Conservation (phyloP, 768 basidiomycete species). For the Leccinum ochraceum region DNA sequence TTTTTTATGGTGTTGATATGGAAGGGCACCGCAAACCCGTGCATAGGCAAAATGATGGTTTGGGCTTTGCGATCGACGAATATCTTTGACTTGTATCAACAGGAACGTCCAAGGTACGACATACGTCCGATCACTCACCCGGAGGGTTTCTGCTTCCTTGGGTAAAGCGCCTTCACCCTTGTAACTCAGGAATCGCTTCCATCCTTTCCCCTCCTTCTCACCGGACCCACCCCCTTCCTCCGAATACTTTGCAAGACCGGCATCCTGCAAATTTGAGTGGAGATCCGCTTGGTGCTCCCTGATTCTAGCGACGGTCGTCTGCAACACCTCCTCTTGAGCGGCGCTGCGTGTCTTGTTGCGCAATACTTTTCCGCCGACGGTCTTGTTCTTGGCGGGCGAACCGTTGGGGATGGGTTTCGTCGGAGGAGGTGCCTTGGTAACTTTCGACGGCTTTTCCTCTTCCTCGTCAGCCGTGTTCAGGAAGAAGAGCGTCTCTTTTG, state of each 20-base stretch:
- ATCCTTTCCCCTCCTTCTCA: slow-evolving; percentile 87
- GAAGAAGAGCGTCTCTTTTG: slow-evolving; percentile 90
- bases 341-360: slow-evolving; percentile 90
- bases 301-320: slow-evolving; percentile 74
- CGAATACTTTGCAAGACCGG: slow-evolving; percentile 81
- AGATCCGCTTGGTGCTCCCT: slow-evolving; percentile 87
- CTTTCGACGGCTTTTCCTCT: slow-evolving; percentile 57
- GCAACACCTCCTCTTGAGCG: slow-evolving; percentile 80
- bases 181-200: slow-evolving; percentile 97
- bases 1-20: slow-evolving; percentile 99
- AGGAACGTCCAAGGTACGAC: slow-evolving; percentile 5
- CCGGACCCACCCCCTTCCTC: slow-evolving; percentile 74
- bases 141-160: slow-evolving; percentile 72
- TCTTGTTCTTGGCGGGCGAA: slow-evolving; percentile 68
- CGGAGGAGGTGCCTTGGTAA: slow-evolving; percentile 53
- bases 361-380: slow-evolving; percentile 81
- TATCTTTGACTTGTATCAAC: slow-evolving; percentile 53
- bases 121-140: slow-evolving; percentile 50
- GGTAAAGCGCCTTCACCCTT: slow-evolving; percentile 92
- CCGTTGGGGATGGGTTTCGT: slow-evolving; percentile 59
- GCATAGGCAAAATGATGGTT: slow-evolving; percentile 88
- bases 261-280: slow-evolving; percentile 71
- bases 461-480: slow-evolving; percentile 58
- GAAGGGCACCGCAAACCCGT: slow-evolving; percentile 95
- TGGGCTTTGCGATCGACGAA: slow-evolving; percentile 88